Conservation (phyloP, 306 rosid genomes). For the Prunus padus region DNA sequence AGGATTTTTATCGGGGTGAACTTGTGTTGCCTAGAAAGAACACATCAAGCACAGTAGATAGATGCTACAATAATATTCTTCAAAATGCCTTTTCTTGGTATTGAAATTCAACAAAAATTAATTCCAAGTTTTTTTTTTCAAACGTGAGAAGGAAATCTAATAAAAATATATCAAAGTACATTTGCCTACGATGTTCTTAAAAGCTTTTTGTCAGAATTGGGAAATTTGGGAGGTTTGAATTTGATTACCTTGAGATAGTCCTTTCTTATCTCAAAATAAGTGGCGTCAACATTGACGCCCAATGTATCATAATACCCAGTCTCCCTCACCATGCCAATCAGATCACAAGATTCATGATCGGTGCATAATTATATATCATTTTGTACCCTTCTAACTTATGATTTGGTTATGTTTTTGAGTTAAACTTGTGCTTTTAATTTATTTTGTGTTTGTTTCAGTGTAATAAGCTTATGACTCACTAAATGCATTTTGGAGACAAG, state of each 20-base stretch:
- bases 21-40: constrained; percentile 64
- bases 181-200: neutral
- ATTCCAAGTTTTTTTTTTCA: neutral
- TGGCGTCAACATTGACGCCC: constrained; percentile 62
- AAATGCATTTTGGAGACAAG: too few relatives aligned
- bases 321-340: constrained; percentile 65
- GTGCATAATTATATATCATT: too few relatives aligned
- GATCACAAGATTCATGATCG: constrained; percentile 34
- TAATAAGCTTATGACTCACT: too few relatives aligned
- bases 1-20: constrained; percentile 88
- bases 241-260: constrained; percentile 70
- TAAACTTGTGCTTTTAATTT: too few relatives aligned
- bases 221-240: neutral
- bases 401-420: too few relatives aligned
- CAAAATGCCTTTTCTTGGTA: neutral
- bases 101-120: neutral
- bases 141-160: neutral
- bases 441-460: too few relatives aligned
- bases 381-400: too few relatives aligned
- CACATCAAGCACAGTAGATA: neutral
- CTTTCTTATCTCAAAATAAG: constrained; percentile 70
- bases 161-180: neutral
- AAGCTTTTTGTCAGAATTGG: too few relatives aligned
- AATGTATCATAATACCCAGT: constrained; percentile 63
- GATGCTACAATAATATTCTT: neutral